A percentile compares a stretch with the other conserved stretches of the same genome.
Evolutionary conservation across 768 basidiomycete genomes (phyloP).

Genomic region (Mrakia blollopis): DNA sequence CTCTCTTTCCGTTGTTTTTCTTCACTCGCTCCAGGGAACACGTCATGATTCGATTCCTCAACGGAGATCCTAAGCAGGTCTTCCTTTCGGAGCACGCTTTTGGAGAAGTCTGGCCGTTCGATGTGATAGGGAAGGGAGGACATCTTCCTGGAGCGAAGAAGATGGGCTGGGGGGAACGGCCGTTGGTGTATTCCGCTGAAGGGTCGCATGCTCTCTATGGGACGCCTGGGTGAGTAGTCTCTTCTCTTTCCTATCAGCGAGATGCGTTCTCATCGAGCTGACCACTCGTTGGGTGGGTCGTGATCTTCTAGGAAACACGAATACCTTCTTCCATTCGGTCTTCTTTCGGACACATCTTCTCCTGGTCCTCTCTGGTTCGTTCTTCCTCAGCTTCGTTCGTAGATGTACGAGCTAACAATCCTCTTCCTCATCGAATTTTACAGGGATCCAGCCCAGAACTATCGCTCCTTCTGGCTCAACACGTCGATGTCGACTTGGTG

Average conservation of each 20-base stretch:
- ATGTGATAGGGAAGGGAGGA: slow-evolving; percentile 26
- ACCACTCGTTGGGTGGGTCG: neutral
- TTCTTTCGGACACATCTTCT: slow-evolving; percentile 26
- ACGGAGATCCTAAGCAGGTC: slow-evolving; percentile 28
- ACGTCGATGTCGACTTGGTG: slow-evolving; percentile 31
- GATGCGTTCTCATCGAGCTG: neutral
- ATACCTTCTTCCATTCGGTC: slow-evolving; percentile 31
- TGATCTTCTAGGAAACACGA: slow-evolving; percentile 17
- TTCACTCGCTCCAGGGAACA: slow-evolving; percentile 26
- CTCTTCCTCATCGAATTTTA: neutral
- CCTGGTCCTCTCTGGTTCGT: slow-evolving; percentile 28
- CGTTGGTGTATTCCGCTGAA: slow-evolving; percentile 32
- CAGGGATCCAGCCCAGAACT: slow-evolving; percentile 30
- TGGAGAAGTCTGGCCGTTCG: slow-evolving; percentile 33
- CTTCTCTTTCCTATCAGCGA: neutral
- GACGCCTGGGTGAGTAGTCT: slow-evolving; percentile 22
- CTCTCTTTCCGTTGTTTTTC: neutral
- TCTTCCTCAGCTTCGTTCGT: neutral
- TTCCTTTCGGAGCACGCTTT: slow-evolving; percentile 33
- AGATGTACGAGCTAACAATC: too few relatives aligned
- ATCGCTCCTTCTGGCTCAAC: slow-evolving; percentile 33
- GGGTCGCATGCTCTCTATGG: slow-evolving; percentile 33
- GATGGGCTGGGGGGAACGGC: slow-evolving; percentile 23
- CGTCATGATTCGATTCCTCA: slow-evolving; percentile 30
- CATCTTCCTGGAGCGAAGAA: neutral